These are phyloP conservation scores for Suillus clintonianus DNA, from an alignment of 768 basidiomycete genomes.

Conservation along the genomic window DNA sequence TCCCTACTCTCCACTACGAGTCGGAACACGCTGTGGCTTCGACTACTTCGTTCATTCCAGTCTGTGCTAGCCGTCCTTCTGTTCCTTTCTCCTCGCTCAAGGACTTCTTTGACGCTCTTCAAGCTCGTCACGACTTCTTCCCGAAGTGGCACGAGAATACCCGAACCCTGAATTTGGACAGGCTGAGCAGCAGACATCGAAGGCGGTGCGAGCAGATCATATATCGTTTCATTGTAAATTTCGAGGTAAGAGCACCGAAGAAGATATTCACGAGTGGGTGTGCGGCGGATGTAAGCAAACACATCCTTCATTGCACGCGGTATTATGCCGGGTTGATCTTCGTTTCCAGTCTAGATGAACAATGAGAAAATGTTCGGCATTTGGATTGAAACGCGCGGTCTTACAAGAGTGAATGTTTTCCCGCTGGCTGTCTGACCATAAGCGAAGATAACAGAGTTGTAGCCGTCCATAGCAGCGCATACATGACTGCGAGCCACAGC, in stretches of 20 bases:
- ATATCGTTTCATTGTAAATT: constrained; percentile 92
- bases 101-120: constrained; percentile 80
- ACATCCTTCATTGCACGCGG: constrained; percentile 92
- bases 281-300: constrained; percentile 78
- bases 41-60: constrained; percentile 95
- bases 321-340: constrained; percentile 91
- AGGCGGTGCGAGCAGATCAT: constrained; percentile 82
- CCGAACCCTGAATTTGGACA: constrained; percentile 75
- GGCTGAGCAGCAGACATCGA: constrained; percentile 51
- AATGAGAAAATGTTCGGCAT: constrained; percentile 26
- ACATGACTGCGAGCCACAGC: constrained; percentile 79
- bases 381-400: constrained; percentile 18
- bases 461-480: constrained; percentile 94
- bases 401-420: constrained; percentile 68
- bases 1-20: constrained; percentile 90
- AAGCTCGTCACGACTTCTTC: constrained; percentile 95
- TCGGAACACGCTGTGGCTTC: constrained; percentile 93
- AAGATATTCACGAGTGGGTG: constrained; percentile 85
- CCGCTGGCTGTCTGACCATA: constrained; percentile 88
- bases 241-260: constrained; percentile 95
- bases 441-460: constrained; percentile 94
- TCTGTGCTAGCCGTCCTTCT: constrained; percentile 95
- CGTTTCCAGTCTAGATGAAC: constrained; percentile 60
- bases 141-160: constrained; percentile 71
- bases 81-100: constrained; percentile 84